Evolutionary conservation across 2,329 filamentous ascomycete species (phyloP), one percentile per base, ranked within the genome.

Genomic region (Alternaria longipes): DNA sequence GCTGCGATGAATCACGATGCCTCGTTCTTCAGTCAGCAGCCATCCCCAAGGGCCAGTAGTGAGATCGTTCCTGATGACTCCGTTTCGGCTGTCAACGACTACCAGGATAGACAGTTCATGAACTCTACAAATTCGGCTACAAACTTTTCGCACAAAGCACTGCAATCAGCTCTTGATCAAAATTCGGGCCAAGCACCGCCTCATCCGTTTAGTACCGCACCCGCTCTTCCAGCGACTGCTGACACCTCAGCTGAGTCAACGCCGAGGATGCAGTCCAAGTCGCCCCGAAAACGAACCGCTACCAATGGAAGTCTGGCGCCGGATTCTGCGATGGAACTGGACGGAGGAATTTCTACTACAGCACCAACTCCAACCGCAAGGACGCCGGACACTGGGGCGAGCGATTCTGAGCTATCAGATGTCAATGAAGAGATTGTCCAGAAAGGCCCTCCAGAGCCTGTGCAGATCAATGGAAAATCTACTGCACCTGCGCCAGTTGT

Each of bases 351-450:
- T n/a, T 72, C 74, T 30, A 72, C 69, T 18, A 65, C 67, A 34
- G 73, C 65, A 18, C 65, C 70, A 6, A 74, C 75, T 20, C 71
- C 74, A 8, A 65, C 65, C 18, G 68, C 61, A 12, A 73, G 73
- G 47, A 70, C 72, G 26, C 73, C 74, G 28, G 70, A 74, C 26
- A 68, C 66, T 46, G 74, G 61, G 41, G 68, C 59, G 8, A 77
- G 72, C 46, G 76, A 78, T 62, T 78, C 76, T 41, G 77, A 77
- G 44, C 68, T 79, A 5, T 78, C 75, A 5, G 77, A 79, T 9
- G 75, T 78, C 45, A 76, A 79, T 34, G 77, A 79, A 62, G 76
- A 78, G 36, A 78, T 79, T 38, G 71, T 78, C 14, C 71, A 76
- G 46, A 75, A 75, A 50, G 74, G 72, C 2, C 73, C 75, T 8